Base-by-base conservation (phyloP, 768 basidiomycete species). In the Tephrocybe sp. region DNA sequence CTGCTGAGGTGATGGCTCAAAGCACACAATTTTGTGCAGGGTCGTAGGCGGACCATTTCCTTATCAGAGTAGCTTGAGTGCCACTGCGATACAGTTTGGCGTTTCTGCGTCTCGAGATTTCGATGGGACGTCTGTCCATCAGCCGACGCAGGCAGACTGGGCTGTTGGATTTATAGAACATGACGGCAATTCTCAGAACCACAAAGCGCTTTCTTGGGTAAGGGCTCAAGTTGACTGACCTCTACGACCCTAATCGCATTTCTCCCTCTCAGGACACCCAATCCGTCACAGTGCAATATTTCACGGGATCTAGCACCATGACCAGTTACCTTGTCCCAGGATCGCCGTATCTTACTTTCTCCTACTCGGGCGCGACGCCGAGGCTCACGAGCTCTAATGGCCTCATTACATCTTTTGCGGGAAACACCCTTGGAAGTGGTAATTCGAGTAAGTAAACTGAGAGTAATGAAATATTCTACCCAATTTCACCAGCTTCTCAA, bases 211-310 rank as follows among this genome's bases (percentile, higher is more conserved):
- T 1, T 60, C 60, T 30, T 70, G 68, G 68, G 68, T 68, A 49
- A 52, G 47, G 26, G 2, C 5, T 12, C 17, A 35, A 5, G 39
- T 43, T 19, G 22, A 23, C 23, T 49, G 32, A 9, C 19, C 11
- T 7, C 16, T 16, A 14, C 17, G 19, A 20, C 16, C 6, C 33
- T 44, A 4, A 33, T 36, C 23, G 23, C 19, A 34, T 48, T 13
- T 46, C 0, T 26, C 26, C 26, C 4, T 7, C 4, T 19, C 23
- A 70, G 69, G 69, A 70, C 51, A 56, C 61, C 8, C 68, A 69
- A 64, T 60, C 58, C 2, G 65, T 70, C 51, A 70, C 69, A 1
- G 51, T 68, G n/a, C 67, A 70, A 51, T 70, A 68, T 50, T 68
- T 70, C 42, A 62, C 64, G 14, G 57, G 62, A 1, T 51, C 62